Evolutionary conservation across 2,329 filamentous ascomycete genomes (phyloP).

Genomic region (Rasamsonia emersonii): DNA sequence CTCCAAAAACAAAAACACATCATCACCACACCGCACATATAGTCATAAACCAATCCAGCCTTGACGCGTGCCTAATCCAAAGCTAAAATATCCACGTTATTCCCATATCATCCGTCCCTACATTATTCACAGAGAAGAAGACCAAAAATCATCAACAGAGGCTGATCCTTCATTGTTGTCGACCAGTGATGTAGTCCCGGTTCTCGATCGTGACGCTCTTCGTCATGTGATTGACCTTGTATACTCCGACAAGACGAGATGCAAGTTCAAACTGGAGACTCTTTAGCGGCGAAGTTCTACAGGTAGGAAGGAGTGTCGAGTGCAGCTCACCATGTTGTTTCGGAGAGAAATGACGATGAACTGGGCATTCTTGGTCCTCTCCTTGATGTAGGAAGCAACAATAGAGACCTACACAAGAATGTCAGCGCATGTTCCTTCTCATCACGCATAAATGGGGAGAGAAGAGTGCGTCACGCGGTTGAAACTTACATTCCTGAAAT

Average conservation of each 20-base stretch:
- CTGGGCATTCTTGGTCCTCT: conserved; percentile 96
- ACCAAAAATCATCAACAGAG: no score
- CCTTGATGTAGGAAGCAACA: conserved; percentile 97
- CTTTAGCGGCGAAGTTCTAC: conserved; percentile 8
- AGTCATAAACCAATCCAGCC: no score
- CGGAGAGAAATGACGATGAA: conserved; percentile 96
- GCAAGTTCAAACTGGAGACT: conserved; percentile 70
- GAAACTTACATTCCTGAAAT: conserved; percentile 86
- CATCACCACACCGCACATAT: no score
- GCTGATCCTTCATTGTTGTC: conserved; percentile 17
- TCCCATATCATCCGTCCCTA: no score
- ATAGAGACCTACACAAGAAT: conserved; percentile 65
- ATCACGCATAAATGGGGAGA: no score
- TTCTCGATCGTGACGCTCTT: conserved; percentile 89
- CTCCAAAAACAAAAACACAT: no score
- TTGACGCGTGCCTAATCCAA: no score
- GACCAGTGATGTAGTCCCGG: conserved; percentile 57
- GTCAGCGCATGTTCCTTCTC: conserved; percentile 5
- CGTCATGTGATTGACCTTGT: conserved; percentile 99
- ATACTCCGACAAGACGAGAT: conserved; percentile 88
- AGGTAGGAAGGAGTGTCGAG: not conserved
- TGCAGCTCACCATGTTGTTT: conserved; percentile 71
- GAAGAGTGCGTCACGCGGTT: no score
- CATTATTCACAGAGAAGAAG: no score
- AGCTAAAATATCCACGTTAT: no score